A percentile compares a stretch with the other conserved stretches of the same genome.
phyloP scores from a whole-genome alignment of 2,329 filamentous ascomycete genomes.

The Penicillium sp. region DNA sequence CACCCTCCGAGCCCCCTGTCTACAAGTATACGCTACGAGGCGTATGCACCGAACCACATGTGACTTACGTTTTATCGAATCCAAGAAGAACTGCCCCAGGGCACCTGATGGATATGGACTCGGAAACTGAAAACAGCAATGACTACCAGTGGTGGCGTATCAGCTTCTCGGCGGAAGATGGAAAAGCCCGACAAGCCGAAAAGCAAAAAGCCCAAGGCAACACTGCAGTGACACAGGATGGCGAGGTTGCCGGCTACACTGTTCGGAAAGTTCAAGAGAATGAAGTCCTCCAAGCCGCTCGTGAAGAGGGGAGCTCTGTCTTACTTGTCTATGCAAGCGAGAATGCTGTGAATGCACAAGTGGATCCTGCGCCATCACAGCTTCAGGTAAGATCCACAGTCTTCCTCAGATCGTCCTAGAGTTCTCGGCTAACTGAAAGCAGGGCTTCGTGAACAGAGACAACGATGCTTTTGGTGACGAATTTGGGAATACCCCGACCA shows the following conservation, averaged over 20 bases:
- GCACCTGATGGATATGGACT: slow-evolving; percentile 31
- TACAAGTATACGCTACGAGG: slow-evolving; percentile 57
- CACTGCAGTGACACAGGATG: slow-evolving; percentile 23
- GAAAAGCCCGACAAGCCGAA: slow-evolving; percentile 34
- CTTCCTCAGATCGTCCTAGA: not conserved
- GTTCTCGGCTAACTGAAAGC: slow-evolving; percentile 14
- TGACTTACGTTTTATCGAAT: slow-evolving; percentile 55
- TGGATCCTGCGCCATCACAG: slow-evolving; percentile 31
- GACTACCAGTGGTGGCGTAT: slow-evolving; percentile 57
- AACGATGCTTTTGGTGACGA: slow-evolving; percentile 44
- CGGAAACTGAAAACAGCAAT: slow-evolving; percentile 20
- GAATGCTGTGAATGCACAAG: slow-evolving; percentile 38
- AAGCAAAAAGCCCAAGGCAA: slow-evolving; percentile 20
- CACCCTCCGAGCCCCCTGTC: slow-evolving; percentile 39
- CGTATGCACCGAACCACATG: slow-evolving; percentile 56
- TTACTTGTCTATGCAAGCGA: slow-evolving; percentile 61
- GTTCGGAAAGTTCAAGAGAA: slow-evolving; percentile 47
- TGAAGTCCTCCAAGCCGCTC: slow-evolving; percentile 55
- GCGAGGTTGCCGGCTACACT: slow-evolving; percentile 41
- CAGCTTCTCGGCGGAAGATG: slow-evolving; percentile 48
- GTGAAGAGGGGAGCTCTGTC: slow-evolving; percentile 51
- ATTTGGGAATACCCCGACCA: slow-evolving; percentile 23
- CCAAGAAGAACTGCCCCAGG: slow-evolving; percentile 21
- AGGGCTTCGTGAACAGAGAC: slow-evolving; percentile 51
- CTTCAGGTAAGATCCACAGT: slow-evolving; percentile 35